These are phyloP conservation scores for Papiliotrema fonsecae DNA, from an alignment of 1,284 basidiomycete genomes.

Conservation along the genomic window DNA sequence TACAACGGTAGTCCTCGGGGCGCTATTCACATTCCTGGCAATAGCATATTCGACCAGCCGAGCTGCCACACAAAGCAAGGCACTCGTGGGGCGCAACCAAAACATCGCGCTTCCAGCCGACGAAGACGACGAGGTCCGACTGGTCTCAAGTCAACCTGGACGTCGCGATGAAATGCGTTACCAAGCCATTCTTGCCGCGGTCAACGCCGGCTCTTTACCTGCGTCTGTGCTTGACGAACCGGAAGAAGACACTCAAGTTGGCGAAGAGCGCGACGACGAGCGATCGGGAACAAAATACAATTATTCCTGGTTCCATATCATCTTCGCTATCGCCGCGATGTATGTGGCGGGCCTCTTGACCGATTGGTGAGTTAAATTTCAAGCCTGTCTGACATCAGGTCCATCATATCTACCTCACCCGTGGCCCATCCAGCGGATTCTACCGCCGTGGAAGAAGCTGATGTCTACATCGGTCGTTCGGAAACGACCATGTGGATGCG, in stretches of 20 bases:
- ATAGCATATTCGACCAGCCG: slow-evolving; percentile 96
- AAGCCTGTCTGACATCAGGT: slow-evolving; percentile 15
- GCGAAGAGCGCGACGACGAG: slow-evolving; percentile 85
- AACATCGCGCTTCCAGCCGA: slow-evolving; percentile 60
- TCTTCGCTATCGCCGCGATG: slow-evolving; percentile 94
- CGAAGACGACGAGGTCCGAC: slow-evolving; percentile 55
- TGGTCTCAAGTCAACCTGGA: slow-evolving; percentile 80
- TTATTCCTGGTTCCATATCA: slow-evolving; percentile 97
- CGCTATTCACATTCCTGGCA: slow-evolving; percentile 92
- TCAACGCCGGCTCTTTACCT: slow-evolving; percentile 93
- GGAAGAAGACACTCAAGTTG: slow-evolving; percentile 68
- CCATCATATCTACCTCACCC: slow-evolving; percentile 40
- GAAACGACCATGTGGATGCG: slow-evolving; percentile 99
- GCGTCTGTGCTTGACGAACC: slow-evolving; percentile 82
- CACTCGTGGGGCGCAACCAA: slow-evolving; percentile 68
- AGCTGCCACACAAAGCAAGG: slow-evolving; percentile 90
- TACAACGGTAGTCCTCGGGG: slow-evolving; percentile 85
- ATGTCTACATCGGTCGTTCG: slow-evolving; percentile 92
- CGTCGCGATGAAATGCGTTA: slow-evolving; percentile 81
- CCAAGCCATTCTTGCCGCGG: slow-evolving; percentile 89
- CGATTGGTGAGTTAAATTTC: slow-evolving; percentile 69
- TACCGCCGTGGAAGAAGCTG: slow-evolving; percentile 38
- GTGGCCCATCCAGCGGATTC: slow-evolving; percentile 31
- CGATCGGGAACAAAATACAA: slow-evolving; percentile 95
- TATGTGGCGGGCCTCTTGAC: slow-evolving; percentile 98